These are phyloP conservation scores for Umbelopsis vinacea DNA, from an alignment of 192 early-diverging fungal genomes.

Conservation along the genomic window DNA sequence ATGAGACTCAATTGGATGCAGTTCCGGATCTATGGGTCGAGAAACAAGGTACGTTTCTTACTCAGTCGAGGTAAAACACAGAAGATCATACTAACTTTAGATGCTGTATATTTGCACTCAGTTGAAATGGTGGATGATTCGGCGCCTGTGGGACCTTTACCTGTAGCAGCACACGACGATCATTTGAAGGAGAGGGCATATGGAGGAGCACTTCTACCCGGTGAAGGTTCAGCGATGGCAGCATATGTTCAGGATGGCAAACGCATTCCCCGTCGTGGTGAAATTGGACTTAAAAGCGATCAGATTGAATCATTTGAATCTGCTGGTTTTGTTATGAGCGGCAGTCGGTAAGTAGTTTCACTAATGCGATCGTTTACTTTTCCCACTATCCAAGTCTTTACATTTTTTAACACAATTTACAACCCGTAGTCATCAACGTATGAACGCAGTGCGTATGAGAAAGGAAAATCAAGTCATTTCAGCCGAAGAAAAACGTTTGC, in stretches of 20 bases:
- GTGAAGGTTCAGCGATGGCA: slow-evolving; percentile 92
- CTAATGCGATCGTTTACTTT: too few species aligned
- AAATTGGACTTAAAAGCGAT: slow-evolving; percentile 87
- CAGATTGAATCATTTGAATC: slow-evolving; percentile 86
- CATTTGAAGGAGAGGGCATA: slow-evolving; percentile 72
- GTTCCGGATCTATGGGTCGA: slow-evolving; percentile 65
- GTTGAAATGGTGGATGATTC: slow-evolving; percentile 67
- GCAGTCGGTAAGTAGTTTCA: slow-evolving; percentile 65
- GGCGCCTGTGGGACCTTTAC: slow-evolving; percentile 69
- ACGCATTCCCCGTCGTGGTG: slow-evolving; percentile 96
- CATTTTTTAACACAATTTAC: not conserved
- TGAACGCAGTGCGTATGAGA: slow-evolving; percentile 94
- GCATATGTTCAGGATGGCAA: slow-evolving; percentile 90
- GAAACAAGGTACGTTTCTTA: slow-evolving; percentile 45
- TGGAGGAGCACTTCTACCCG: slow-evolving; percentile 81
- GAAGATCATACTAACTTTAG: too few species aligned
- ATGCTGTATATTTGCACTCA: slow-evolving; percentile 2
- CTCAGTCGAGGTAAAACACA: too few species aligned
- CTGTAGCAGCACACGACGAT: slow-evolving; percentile 58
- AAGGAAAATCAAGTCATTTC: slow-evolving; percentile 98
- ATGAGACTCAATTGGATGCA: slow-evolving; percentile 41
- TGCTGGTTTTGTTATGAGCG: slow-evolving; percentile 96
- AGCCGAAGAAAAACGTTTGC: slow-evolving; percentile 90
- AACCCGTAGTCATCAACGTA: slow-evolving; percentile 73
- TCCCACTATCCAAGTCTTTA: too few species aligned